phyloP scores from a whole-genome alignment of 2,329 filamentous ascomycete species.

The Coniochaeta sp. region DNA sequence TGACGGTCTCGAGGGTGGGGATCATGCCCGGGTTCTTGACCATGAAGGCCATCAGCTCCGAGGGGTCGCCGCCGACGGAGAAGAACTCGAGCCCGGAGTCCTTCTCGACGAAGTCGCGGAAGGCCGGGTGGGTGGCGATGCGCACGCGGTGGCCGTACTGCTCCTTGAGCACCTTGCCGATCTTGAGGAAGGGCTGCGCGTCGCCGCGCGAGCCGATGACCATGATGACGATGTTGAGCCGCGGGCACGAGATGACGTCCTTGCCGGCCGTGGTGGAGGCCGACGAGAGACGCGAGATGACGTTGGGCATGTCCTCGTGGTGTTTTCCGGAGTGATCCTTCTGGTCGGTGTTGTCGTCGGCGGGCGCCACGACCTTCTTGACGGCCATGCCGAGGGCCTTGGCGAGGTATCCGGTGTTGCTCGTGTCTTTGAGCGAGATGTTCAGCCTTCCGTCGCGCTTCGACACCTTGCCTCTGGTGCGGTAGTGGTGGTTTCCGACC shows the following conservation, averaged over 20 bases:
- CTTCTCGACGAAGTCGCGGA: constrained; percentile 67
- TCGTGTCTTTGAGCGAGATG: constrained; percentile 65
- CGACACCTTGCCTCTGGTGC: constrained; percentile 56
- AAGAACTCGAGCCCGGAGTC: constrained; percentile 74
- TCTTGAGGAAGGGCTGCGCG: constrained; percentile 70
- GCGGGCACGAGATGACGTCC: constrained; percentile 30
- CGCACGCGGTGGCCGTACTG: constrained; percentile 67
- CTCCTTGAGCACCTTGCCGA: constrained; percentile 66
- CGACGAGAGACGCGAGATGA: constrained; percentile 10
- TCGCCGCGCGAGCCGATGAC: constrained; percentile 77
- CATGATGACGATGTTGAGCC: constrained; percentile 74
- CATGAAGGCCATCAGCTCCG: constrained; percentile 83
- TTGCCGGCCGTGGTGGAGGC: constrained; percentile 22
- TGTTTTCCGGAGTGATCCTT: not conserved
- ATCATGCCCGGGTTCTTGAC: constrained; percentile 77
- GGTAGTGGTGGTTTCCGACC: constrained; percentile 57
- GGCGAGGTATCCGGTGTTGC: constrained; percentile 63
- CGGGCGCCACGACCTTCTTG: constrained; percentile 40
- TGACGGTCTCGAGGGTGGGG: constrained; percentile 64
- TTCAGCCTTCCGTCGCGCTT: constrained; percentile 63
- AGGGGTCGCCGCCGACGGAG: constrained; percentile 69
- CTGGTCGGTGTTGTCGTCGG: constrained; percentile 18
- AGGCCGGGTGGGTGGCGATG: constrained; percentile 72
- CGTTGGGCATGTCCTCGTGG: constrained; percentile 3
- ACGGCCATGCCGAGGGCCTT: constrained; percentile 64